Evolutionary conservation across 2,329 filamentous ascomycete species (phyloP), one percentile per base, ranked within the genome.

Genomic region (Mycosphaerella sp.): DNA sequence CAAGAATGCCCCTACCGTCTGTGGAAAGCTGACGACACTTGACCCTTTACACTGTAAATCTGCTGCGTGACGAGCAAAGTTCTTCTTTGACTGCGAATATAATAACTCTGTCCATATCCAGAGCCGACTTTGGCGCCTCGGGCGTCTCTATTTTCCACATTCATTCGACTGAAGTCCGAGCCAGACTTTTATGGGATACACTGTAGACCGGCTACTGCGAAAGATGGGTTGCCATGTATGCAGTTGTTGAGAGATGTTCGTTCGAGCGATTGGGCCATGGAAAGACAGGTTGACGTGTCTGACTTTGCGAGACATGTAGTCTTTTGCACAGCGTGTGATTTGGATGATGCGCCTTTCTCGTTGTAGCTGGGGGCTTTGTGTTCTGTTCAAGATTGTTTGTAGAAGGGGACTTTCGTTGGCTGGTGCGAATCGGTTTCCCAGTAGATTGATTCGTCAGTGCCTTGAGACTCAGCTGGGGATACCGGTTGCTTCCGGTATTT

Each of bases 341-440:
- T 60, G 6, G 32, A 31, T 5, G 26, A 39, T 1, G 53, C 48
- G 6, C 45, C 48, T 11, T 47, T 34, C 8, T 48, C 34, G 8
- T 39, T 53, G 39, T 60, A 58, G 7, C 39, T 42, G 2, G 56
- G 56, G 9, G 50, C 50, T 11, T 56, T 56, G 34, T 58, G 53
- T 21, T 60, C 58, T 17, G 58, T 44, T 9, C 58, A 21, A 6
- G 53, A 56, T 29, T 60, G 51, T 17, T 50, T 56, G 32, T 60
- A 60, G 50, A 58, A 60, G 6, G 53, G 53, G 4, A 58, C 56
- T 45, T 45, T 50, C 14, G 47, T 48, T 54, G 3, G 58, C 55
- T 31, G 56, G 53, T 12, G 58, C 51, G 32, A 48, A 31, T 3
- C 58, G 48, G 10, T 56, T 48, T 31, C 58, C 58, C 48, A 58